phyloP scores from a whole-genome alignment of 1,284 basidiomycete genomes.

The Mycosarcoma mackinlayi region DNA sequence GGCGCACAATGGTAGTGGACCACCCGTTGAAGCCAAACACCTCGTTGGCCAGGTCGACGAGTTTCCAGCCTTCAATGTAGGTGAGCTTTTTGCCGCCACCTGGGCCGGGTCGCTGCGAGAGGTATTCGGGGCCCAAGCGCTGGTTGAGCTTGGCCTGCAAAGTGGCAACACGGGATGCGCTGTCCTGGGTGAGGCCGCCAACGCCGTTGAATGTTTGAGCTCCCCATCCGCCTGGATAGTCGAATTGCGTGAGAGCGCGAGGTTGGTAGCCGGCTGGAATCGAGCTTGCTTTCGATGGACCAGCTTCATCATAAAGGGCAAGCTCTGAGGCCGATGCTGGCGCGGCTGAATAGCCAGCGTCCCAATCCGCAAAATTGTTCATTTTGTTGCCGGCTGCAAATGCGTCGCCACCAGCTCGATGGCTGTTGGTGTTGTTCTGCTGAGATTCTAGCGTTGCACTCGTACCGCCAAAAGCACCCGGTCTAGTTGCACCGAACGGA shows the following conservation, averaged over 20 bases:
- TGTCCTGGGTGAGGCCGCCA: constrained; percentile 50
- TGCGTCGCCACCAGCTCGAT: not conserved
- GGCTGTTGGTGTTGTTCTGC: not conserved
- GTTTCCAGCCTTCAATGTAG: constrained; percentile 96
- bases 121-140: constrained; percentile 91
- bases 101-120: constrained; percentile 88
- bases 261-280: constrained; percentile 9
- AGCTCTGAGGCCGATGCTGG: constrained; percentile 3
- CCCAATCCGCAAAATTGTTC: constrained; percentile 28
- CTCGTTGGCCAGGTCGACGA: constrained; percentile 81
- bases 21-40: constrained; percentile 99
- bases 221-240: constrained; percentile 51
- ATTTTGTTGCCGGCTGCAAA: constrained; percentile 17
- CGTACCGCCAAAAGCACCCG: constrained; percentile 44
- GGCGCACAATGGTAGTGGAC: constrained; percentile 83
- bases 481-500: constrained; percentile 30
- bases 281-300: constrained; percentile 5
- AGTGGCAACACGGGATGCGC: constrained; percentile 71
- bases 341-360: constrained; percentile 14
- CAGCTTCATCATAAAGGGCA: not conserved
- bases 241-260: constrained; percentile 37
- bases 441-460: constrained; percentile 5
- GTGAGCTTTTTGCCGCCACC: constrained; percentile 79
- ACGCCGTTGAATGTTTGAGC: constrained; percentile 28
- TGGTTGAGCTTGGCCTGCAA: constrained; percentile 85